Percentiles rank a stretch among this genome's conserved stretches.
Evolutionary conservation across 208 protist species (phyloP).

Genomic region (Acanthamoeba sp.): DNA sequence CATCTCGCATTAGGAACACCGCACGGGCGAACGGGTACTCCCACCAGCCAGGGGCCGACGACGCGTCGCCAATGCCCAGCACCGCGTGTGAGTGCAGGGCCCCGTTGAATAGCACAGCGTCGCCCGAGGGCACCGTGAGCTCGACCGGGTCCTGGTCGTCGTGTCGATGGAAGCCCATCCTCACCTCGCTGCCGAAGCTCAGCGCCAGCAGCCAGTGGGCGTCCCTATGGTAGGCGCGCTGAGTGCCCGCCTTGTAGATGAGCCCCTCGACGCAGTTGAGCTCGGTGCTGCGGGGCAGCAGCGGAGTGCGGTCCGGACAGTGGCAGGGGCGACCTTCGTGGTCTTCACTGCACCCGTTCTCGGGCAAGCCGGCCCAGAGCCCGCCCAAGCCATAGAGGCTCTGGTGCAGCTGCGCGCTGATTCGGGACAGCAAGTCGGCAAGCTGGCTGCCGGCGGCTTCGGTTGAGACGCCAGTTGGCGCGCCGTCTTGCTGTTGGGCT

Average conservation of each 20-base stretch:
- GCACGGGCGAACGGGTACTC: background rate
- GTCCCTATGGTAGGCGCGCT: constrained; percentile 8
- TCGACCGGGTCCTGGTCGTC: constrained; percentile 33
- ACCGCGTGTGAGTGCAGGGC: constrained; percentile 42
- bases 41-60: background rate
- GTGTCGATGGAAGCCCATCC: constrained; percentile 49
- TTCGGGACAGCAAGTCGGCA: background rate
- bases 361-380: background rate
- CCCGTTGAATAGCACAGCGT: constrained; percentile 20
- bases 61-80: background rate
- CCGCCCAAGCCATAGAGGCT: background rate
- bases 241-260: constrained; percentile 11
- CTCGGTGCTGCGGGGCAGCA: background rate
- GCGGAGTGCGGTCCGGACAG: background rate
- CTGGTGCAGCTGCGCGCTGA: background rate
- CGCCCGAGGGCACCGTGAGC: background rate
- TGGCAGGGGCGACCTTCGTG: background rate
- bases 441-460: background rate
- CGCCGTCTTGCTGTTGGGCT: background rate
- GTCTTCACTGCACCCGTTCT: constrained; percentile 38
- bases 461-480: background rate
- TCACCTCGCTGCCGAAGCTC: constrained; percentile 1
- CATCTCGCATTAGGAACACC: constrained; percentile 15
- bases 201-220: constrained; percentile 45
- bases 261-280: constrained; percentile 47